These are phyloP conservation scores for Alternaria tenuissima DNA, from an alignment of 2,329 filamentous ascomycete species.

Conservation along the genomic window DNA sequence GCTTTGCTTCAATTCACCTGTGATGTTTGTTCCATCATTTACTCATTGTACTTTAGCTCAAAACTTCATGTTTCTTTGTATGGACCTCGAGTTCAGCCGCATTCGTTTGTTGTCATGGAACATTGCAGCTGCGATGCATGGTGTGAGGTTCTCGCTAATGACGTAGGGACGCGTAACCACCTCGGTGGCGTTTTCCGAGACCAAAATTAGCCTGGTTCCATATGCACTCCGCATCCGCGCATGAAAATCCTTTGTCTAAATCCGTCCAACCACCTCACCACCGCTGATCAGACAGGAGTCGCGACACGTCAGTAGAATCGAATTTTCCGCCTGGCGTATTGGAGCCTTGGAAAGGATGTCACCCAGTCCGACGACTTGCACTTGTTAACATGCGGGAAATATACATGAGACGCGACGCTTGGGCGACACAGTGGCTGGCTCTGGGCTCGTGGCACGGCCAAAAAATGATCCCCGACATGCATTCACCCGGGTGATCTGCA, in stretches of 20 bases:
- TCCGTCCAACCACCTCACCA: not conserved
- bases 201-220: not conserved
- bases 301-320: not conserved
- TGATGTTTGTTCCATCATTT: not conserved
- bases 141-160: constrained; percentile 6
- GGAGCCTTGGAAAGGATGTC: not conserved
- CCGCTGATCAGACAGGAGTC: not conserved
- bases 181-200: constrained; percentile 4
- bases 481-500: constrained; percentile 4
- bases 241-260: not conserved
- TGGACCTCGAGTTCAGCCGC: too few relatives aligned
- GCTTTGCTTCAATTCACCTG: not conserved
- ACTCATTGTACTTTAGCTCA: not conserved
- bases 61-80: not conserved
- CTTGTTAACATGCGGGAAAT: not conserved
- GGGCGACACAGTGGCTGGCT: not conserved
- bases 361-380: not conserved
- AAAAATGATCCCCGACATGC: not conserved
- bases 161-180: constrained; percentile 11
- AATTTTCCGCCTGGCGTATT: not conserved
- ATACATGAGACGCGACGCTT: not conserved
- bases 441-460: not conserved
- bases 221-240: constrained; percentile 8
- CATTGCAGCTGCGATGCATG: not conserved
- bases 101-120: not conserved